Percentiles rank a stretch among this genome's conserved stretches.
These are phyloP conservation scores for Suillus cothurnatus DNA, from an alignment of 768 basidiomycete genomes.

Conservation along the genomic window DNA sequence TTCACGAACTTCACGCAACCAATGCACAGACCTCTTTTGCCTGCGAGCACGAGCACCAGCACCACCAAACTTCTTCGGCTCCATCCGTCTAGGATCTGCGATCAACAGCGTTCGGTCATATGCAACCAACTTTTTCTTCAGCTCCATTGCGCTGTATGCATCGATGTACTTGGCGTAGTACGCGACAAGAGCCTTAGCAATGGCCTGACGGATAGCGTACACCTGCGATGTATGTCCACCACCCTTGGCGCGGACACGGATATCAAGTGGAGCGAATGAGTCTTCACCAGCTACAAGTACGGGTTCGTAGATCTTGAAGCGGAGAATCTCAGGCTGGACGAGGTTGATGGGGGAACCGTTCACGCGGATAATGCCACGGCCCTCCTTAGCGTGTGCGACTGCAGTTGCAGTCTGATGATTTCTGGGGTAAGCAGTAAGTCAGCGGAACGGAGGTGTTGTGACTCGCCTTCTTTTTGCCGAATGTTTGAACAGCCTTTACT, in stretches of 20 bases:
- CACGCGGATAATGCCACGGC: conserved; percentile 94
- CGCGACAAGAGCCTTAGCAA: conserved; percentile 95
- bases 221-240: conserved; percentile 99
- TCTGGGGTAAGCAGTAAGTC: conserved; percentile 11
- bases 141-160: conserved; percentile 93
- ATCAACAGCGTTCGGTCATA: conserved; percentile 93
- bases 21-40: conserved; percentile 78
- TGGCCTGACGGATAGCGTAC: conserved; percentile 98
- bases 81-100: conserved; percentile 95
- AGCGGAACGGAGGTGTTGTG: conserved; percentile 5
- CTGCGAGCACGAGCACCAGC: conserved; percentile 96
- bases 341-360: conserved; percentile 97
- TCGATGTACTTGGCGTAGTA: conserved; percentile 99
- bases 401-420: conserved; percentile 87
- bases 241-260: conserved; percentile 97
- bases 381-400: conserved; percentile 95
- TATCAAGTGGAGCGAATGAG: conserved; percentile 84
- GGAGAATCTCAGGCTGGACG: conserved; percentile 92
- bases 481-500: conserved; percentile 94
- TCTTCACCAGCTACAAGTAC: conserved; percentile 93
- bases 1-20: neutral
- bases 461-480: conserved; percentile 99
- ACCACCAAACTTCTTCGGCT: conserved; percentile 99
- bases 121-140: conserved; percentile 97
- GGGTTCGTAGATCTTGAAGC: conserved; percentile 98